Evolutionary conservation across 257 asterid species (phyloP).

Genomic region (Cynanchum wilfordii): DNA sequence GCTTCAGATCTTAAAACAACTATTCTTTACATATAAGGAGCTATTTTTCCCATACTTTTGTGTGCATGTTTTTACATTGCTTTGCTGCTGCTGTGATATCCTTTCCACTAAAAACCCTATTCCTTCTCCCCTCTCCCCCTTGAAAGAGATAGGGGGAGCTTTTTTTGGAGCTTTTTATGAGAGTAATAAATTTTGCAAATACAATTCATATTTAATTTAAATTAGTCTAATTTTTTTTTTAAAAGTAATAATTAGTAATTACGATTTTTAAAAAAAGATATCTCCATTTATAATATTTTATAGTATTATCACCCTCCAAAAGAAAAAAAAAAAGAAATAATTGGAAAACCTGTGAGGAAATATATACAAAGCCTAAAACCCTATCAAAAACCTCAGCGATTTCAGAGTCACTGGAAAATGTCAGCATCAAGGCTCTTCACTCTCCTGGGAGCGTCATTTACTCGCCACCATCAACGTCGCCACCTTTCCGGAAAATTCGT

Average conservation of each 20-base stretch:
- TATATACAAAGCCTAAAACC: not conserved
- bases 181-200: too few relatives aligned
- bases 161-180: too few relatives aligned
- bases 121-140: too few relatives aligned
- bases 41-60: not conserved
- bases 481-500: conserved; percentile 2
- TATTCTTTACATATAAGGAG: not conserved
- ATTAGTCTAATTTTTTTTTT: too few relatives aligned
- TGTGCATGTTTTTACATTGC: not conserved
- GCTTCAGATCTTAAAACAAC: not conserved
- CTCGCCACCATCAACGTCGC: conserved; percentile 25
- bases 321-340: too few relatives aligned
- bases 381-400: conserved; percentile 12
- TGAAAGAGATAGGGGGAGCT: too few relatives aligned
- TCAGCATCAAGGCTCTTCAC: conserved; percentile 46
- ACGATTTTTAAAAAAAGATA: too few relatives aligned
- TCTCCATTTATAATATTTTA: too few relatives aligned
- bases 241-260: too few relatives aligned
- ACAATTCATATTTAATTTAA: too few relatives aligned
- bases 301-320: too few relatives aligned
- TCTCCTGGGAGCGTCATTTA: conserved; percentile 44
- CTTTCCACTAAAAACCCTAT: too few relatives aligned
- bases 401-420: conserved; percentile 12
- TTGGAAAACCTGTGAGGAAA: not conserved
- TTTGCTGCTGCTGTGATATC: not conserved